Percentiles rank a stretch among this genome's conserved stretches.
These are phyloP conservation scores for Picochlorum sp. DNA, from an alignment of 139 green algal species.

Conservation along the genomic window DNA sequence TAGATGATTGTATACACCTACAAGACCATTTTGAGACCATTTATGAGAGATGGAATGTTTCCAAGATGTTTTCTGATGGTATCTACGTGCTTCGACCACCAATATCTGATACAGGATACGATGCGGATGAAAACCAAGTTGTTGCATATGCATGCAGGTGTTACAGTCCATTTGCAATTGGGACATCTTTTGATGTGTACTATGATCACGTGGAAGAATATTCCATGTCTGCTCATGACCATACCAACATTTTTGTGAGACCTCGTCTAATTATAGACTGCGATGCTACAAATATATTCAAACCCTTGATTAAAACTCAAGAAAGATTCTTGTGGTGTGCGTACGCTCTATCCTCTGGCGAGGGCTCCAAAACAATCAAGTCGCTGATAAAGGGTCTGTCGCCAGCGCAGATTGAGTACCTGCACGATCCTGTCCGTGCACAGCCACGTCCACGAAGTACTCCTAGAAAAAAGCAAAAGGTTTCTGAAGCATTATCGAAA, in stretches of 20 bases:
- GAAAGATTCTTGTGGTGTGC: too few species aligned
- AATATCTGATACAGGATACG: neutral
- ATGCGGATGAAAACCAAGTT: neutral
- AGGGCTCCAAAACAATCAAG: too few species aligned
- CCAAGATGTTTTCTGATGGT: neutral
- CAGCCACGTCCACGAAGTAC: too few species aligned
- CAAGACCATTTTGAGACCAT: too few species aligned
- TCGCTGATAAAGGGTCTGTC: too few species aligned
- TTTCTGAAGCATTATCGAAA: too few species aligned
- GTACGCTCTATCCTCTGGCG: too few species aligned
- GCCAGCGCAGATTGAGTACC: too few species aligned
- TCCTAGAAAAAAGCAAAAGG: too few species aligned
- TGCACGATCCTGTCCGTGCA: too few species aligned
- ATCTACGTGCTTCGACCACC: slow-evolving; percentile 1
- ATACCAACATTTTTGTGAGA: neutral
- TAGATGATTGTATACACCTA: too few species aligned
- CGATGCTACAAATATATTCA: neutral
- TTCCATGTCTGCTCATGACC: neutral
- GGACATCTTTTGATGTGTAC: neutral
- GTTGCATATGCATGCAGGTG: neutral
- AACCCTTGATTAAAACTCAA: neutral
- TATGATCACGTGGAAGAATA: slow-evolving; percentile 1
- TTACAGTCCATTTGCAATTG: neutral
- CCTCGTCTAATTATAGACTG: neutral
- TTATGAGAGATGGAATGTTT: neutral